Base-by-base conservation (phyloP, 305 asterid genomes). In the Fraxinus sp. region DNA sequence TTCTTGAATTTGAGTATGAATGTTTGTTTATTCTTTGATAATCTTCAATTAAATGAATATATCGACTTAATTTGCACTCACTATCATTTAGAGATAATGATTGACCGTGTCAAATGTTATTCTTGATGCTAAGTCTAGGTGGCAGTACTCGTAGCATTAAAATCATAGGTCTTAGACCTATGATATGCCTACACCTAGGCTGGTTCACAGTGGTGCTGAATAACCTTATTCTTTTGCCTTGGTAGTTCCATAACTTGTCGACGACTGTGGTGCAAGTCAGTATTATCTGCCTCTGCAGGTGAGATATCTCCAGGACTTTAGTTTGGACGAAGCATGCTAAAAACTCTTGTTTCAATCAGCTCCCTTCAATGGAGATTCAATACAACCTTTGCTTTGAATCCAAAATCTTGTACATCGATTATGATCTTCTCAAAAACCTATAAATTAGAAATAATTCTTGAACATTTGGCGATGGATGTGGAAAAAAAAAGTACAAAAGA, bases 271-370 rank as follows among this genome's bases (percentile, higher is more conserved):
- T 78, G 82, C 74, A 90, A 35, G 78, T 22, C 75, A 71, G 70
- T 82, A 46, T 88, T 84, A 81, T 88, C 87, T 79, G 87, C 79
- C 68, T 84, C 49, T 13, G 82, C 35, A 43, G 73, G 74, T 16
- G 87, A 52, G 71, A 37, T 75, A 36, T 80, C 84, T 33, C 85
- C 22, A 39, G 82, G 90, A 52, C 55, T 79, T 26, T 26, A 72
- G 80, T 81, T 37, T 95, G 91, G 81, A 26, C 80, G 86, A 94
- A 94, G 82, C 89, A 88, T 75, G 98, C 97, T 66, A 93, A 88
- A 83, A 96, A 96, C 84, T 96, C 99, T 88, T 91, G 87, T 93
- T 96, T 43, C 98, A 98, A 18, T 94, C 97, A 20, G 95, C 99
- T 7, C 99, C 99, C 89, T 91, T 92, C 79, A 93, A 74, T 24